A percentile compares a stretch with the other conserved stretches of the same genome.
These are phyloP conservation scores for Beauveria asiatica DNA, from an alignment of 2,329 filamentous ascomycete genomes.

Conservation along the genomic window DNA sequence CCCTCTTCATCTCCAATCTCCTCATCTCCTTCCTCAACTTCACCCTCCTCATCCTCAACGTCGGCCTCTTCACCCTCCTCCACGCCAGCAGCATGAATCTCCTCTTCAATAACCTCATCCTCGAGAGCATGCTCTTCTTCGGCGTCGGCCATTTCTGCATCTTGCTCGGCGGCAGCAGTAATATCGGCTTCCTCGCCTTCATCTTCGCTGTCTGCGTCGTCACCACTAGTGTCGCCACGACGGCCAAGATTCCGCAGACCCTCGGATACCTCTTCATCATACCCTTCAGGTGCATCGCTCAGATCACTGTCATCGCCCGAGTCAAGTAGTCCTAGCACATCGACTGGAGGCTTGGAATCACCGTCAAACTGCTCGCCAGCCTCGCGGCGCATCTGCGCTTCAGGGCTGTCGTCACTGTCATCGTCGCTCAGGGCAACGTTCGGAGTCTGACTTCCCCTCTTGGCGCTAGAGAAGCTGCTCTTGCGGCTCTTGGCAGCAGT, in stretches of 20 bases:
- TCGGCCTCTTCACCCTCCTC: constrained; percentile 13
- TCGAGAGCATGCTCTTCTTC: constrained; percentile 11
- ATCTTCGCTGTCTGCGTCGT: constrained; percentile 28
- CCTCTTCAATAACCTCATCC: constrained; percentile 16
- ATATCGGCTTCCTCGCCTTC: constrained; percentile 22
- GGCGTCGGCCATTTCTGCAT: background rate
- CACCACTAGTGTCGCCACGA: constrained; percentile 19
- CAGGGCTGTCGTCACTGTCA: constrained; percentile 32
- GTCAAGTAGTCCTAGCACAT: constrained; percentile 21
- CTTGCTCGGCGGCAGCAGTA: background rate
- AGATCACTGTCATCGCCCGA: constrained; percentile 61
- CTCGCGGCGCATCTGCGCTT: constrained; percentile 30
- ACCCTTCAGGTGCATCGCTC: constrained; percentile 53
- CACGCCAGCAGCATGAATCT: constrained; percentile 19
- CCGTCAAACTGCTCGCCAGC: constrained; percentile 25
- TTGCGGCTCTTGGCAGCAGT: constrained; percentile 36
- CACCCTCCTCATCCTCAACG: constrained; percentile 10
- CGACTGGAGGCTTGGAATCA: constrained; percentile 9
- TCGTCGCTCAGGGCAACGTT: constrained; percentile 27
- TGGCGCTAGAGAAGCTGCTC: constrained; percentile 44
- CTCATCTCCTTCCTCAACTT: constrained; percentile 15
- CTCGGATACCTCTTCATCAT: constrained; percentile 48
- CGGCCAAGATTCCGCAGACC: constrained; percentile 24
- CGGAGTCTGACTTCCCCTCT: constrained; percentile 33
- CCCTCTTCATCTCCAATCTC: constrained; percentile 11